phyloP scores from a whole-genome alignment of 2,329 filamentous ascomycete genomes.

The Chaetomiaceae sp. region DNA sequence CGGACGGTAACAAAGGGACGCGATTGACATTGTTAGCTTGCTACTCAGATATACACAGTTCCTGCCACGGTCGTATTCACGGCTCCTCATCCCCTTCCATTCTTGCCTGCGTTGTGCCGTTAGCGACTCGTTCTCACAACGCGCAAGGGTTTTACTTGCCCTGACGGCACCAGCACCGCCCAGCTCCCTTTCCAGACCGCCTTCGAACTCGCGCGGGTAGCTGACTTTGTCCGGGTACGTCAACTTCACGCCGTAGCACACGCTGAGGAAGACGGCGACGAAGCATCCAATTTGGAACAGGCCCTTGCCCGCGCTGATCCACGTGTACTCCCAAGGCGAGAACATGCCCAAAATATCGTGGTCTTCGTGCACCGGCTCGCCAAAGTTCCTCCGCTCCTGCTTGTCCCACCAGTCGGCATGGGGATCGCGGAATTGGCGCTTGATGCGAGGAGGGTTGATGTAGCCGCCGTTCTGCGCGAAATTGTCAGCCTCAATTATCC shows the following conservation, averaged over 20 bases:
- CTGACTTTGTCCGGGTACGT: conserved; percentile 69
- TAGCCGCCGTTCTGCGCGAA: conserved; percentile 71
- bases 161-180: conserved; percentile 63
- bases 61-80: conserved; percentile 29
- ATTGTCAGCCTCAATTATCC: conserved; percentile 21
- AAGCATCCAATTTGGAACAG: conserved; percentile 65
- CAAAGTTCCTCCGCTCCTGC: conserved; percentile 94
- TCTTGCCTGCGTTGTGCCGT: conserved; percentile 42
- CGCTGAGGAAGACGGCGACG: conserved; percentile 56
- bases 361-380: conserved; percentile 94
- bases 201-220: conserved; percentile 66
- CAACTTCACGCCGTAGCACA: conserved; percentile 63
- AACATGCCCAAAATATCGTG: conserved; percentile 90
- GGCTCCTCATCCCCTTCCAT: conserved; percentile 52
- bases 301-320: conserved; percentile 67
- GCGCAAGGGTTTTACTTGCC: conserved; percentile 48
- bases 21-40: conserved; percentile 7
- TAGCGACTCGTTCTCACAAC: conserved; percentile 11
- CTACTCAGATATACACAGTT: conserved; percentile 19
- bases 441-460: conserved; percentile 71
- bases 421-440: conserved; percentile 89
- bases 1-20: conserved; percentile 13
- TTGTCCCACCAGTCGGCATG: conserved; percentile 95
- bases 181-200: conserved; percentile 68
- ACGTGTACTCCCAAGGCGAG: conserved; percentile 83